Evolutionary conservation across 108 stramenopile genomes (phyloP), one percentile per base, ranked within the genome.

Genomic region (Epithemia pelagica): DNA sequence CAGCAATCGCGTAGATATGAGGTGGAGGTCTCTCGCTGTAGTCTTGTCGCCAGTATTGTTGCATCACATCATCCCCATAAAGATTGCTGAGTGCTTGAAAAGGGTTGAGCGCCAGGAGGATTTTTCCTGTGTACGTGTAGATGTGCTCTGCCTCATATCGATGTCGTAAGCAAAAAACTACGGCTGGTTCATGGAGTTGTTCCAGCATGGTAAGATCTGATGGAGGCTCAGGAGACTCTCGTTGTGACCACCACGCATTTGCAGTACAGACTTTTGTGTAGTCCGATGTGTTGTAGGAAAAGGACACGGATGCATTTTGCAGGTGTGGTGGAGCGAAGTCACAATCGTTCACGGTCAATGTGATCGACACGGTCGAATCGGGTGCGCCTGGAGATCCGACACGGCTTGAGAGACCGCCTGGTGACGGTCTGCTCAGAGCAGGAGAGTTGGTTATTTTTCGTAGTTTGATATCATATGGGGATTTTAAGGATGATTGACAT

Each of bases 1-100:
- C 85, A 10, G 96, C 98, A 61, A 96, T 82, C 46, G 82, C 88
- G 70, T 96, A 99, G 2, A 97, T 95, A 80, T 99, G 98, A 2
- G 98, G 98, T 10, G 96, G 91, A 23, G 76, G 72, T 52, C 66
- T 58, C 2, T 58, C 66, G 22, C 28, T 60, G 30, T 80, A 72
- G 1, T 64, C 75, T 64, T 72, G 75, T 15, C 82, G 68, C 84
- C 83, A 89, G 73, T 89, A 92, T 30, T 72, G 74, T 46, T 81
- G 73, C 91, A 92, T 92, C 27, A 77, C 74, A 21, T 25, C 55
- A 58, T 87, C 84, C 2, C 81, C 81, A 58, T 92, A 92, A 60
- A 92, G 60, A 8, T 56, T 68, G 0, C 59, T 52, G 30, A 85
- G 78, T 10, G 57, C 70, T 77, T 94, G 87, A 80, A 95, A 99